A percentile compares a stretch with the other conserved stretches of the same genome.
phyloP scores from a whole-genome alignment of 495 filamentous ascomycete species.

The Viridothelium virens region DNA sequence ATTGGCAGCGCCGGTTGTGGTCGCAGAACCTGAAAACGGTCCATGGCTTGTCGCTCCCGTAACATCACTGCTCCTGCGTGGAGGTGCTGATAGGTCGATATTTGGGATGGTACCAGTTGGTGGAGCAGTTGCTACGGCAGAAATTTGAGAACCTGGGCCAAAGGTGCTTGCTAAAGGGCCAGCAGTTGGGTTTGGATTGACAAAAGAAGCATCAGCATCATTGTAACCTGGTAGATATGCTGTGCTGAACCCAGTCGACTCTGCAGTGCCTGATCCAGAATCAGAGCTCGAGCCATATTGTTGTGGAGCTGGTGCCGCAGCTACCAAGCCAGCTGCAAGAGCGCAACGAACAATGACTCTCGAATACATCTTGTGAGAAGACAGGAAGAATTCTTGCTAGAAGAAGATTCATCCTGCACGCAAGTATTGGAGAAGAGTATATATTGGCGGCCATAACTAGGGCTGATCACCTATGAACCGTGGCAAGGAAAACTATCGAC shows the following conservation, averaged over 20 bases:
- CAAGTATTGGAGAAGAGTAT: no score
- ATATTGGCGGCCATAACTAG: not conserved
- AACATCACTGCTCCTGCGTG: conserved; percentile 12
- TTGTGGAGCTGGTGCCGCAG: conserved; percentile 32
- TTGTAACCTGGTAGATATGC: conserved; percentile 30
- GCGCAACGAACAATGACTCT: not conserved
- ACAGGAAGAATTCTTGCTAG: not conserved
- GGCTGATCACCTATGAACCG: not conserved
- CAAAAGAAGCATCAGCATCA: conserved; percentile 29
- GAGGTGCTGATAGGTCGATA: conserved; percentile 9
- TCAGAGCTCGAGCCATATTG: not conserved
- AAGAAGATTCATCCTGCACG: not conserved
- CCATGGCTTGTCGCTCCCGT: conserved; percentile 36
- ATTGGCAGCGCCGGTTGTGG: conserved; percentile 35
- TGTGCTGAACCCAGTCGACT: conserved; percentile 13
- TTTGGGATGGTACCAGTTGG: conserved; percentile 14
- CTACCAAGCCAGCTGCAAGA: conserved; percentile 24
- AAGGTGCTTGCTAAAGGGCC: conserved; percentile 22
- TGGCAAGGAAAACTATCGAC: not conserved
- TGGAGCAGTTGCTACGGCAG: conserved; percentile 20
- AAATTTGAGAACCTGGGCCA: conserved; percentile 22
- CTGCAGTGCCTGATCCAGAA: not conserved
- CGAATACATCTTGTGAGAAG: not conserved
- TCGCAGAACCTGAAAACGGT: conserved; percentile 33
- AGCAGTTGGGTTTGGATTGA: conserved; percentile 18